Percentiles rank a stretch among this genome's conserved stretches.
These are phyloP conservation scores for Xerocomus amazonicus DNA, from an alignment of 1,284 basidiomycete genomes.

Conservation along the genomic window DNA sequence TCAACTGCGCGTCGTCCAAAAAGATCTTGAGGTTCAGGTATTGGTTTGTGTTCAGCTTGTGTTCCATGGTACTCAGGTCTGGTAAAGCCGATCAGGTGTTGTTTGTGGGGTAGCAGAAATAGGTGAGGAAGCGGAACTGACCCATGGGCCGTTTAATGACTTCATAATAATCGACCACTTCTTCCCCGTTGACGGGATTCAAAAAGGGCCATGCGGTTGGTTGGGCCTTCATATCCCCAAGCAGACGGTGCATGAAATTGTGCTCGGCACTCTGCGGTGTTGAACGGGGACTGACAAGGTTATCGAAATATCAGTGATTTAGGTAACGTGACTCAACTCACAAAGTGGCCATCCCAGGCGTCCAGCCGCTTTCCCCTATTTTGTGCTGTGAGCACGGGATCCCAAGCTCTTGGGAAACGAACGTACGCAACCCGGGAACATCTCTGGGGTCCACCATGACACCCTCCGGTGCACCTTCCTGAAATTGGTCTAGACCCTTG, in stretches of 20 bases:
- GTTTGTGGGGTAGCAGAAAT: too few species aligned
- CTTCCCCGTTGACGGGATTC: conserved; percentile 76
- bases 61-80: conserved; percentile 90
- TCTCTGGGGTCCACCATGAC: conserved; percentile 63
- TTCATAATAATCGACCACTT: conserved; percentile 90
- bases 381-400: conserved; percentile 6
- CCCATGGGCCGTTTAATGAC: conserved; percentile 95
- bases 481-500: conserved; percentile 79
- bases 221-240: conserved; percentile 82
- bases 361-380: conserved; percentile 93
- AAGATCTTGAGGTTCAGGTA: conserved; percentile 81
- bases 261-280: conserved; percentile 56
- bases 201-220: conserved; percentile 87
- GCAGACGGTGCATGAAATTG: conserved; percentile 75
- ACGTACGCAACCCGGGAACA: conserved; percentile 81
- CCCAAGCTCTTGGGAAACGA: conserved; percentile 8
- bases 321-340: conserved; percentile 35
- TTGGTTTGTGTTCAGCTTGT: conserved; percentile 81
- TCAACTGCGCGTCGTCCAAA: conserved; percentile 74
- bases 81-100: conserved; percentile 1
- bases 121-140: conserved; percentile 37
- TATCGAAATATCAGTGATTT: conserved; percentile 1
- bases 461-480: conserved; percentile 47
- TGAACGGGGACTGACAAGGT: conserved; percentile 37
- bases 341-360: conserved; percentile 78